Percentiles rank a stretch among this genome's conserved stretches.
Conservation (phyloP, 2,329 filamentous ascomycete species). For the Chaetomium sp. region DNA sequence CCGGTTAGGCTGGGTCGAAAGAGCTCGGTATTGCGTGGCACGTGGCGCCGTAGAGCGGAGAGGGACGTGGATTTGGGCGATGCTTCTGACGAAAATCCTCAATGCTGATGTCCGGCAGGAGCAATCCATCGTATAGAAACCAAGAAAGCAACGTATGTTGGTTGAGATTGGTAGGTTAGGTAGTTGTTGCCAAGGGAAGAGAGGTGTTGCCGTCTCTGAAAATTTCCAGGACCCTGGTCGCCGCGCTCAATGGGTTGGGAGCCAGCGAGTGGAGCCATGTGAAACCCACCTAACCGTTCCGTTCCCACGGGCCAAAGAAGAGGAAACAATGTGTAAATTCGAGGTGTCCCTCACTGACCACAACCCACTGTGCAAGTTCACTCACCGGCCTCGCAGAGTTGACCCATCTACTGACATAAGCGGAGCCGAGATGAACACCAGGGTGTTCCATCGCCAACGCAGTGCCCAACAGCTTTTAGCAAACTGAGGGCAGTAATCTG, state of each 20-base stretch:
- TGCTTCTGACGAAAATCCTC: slow-evolving; percentile 51
- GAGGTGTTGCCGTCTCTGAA: background rate
- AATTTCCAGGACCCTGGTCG: background rate
- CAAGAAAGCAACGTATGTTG: background rate
- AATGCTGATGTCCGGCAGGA: slow-evolving; percentile 50
- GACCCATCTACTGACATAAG: too few species aligned
- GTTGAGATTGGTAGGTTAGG: background rate
- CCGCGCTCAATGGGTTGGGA: too few species aligned
- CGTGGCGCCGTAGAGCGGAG: slow-evolving; percentile 17
- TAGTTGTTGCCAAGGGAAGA: background rate
- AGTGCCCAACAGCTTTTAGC: too few species aligned
- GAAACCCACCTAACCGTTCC: background rate
- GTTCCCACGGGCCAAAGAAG: background rate
- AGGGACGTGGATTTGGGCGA: slow-evolving; percentile 46
- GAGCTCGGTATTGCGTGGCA: slow-evolving; percentile 13
- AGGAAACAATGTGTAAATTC: too few species aligned
- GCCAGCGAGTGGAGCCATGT: background rate
- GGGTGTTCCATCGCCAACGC: too few species aligned
- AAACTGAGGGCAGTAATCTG: too few species aligned
- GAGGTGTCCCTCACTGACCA: too few species aligned
- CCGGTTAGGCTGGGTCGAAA: slow-evolving; percentile 19
- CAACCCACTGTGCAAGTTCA: too few species aligned
- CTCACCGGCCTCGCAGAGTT: background rate
- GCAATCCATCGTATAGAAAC: slow-evolving; percentile 49
- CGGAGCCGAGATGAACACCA: too few species aligned